Evolutionary conservation across 768 basidiomycete genomes (phyloP), one percentile per base, ranked within the genome.

Genomic region (Naganishia antarctica): DNA sequence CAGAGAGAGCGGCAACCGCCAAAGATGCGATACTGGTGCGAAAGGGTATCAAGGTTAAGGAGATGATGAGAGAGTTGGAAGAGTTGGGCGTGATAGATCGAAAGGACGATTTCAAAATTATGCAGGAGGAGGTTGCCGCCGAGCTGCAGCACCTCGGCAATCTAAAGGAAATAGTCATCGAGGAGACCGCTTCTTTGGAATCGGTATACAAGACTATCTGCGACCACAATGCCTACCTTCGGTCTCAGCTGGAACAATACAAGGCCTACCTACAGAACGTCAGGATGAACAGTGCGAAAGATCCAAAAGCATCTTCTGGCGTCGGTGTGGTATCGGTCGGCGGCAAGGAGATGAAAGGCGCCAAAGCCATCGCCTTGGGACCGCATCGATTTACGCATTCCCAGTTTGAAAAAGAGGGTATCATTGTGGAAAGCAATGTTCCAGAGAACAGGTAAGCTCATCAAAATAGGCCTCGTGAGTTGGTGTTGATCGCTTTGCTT

Each of bases 251-350:
- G 68, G 96, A 99, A 78, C 93, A 97, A 81, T 99, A 99, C 84
- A 99, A 99, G 81, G 92, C 93, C 11, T 99, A 99, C 78, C 82
- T 99, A 16, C 91, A 94, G 81, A 99, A 99, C 75, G 96, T 98
- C 28, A 88, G 96, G 18, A 81, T 92, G 64, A 93, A 88, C 8
- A 84, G 90, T 48, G 83, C 85, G 57, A 91, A 91, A 77, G 91
- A 92, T 69, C 70, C 74, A 26, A 93, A 91, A 79, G 90, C 90
- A 32, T 84, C 84, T 60, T 73, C 75, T 7, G 93, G 86, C 50
- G 91, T 97, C 6, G 94, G 94, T 21, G 96, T 98, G 28, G 88
- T 98, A 47, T 87, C 87, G 0, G 91, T 98, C 25, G 91, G 91
- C 34, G 96, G 94, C 48, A 96, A 97, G 80, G 96, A 98, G 83